Percentiles rank a stretch among this genome's conserved stretches.
These are phyloP conservation scores for Geotrichum cucujoidarum DNA, from an alignment of 1,139 yeast species.

Conservation along the genomic window DNA sequence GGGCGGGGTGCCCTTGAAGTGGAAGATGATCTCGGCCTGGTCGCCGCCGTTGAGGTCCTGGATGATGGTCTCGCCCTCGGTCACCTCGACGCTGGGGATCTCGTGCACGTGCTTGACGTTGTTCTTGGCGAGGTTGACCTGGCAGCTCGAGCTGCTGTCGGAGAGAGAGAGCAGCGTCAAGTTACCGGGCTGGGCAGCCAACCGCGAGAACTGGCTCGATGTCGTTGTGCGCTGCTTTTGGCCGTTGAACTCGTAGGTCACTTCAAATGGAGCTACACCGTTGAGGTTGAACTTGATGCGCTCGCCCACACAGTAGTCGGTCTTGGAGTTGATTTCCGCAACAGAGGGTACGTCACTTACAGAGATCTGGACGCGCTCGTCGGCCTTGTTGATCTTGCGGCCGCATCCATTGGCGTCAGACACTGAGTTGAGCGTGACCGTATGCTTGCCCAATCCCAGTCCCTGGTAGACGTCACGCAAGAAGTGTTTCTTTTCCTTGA, in stretches of 20 bases:
- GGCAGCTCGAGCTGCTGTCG: slow-evolving; percentile 75
- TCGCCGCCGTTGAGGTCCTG: slow-evolving; percentile 86
- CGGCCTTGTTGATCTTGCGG: slow-evolving; percentile 37
- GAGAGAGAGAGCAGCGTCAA: slow-evolving; percentile 62
- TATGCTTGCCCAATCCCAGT: slow-evolving; percentile 51
- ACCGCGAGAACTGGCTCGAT: slow-evolving; percentile 54
- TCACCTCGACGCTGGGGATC: slow-evolving; percentile 85
- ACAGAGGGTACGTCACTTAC: slow-evolving; percentile 77
- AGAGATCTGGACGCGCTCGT: slow-evolving; percentile 42
- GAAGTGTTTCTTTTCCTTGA: slow-evolving; percentile 35
- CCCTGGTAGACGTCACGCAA: slow-evolving; percentile 42
- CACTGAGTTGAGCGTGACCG: slow-evolving; percentile 52
- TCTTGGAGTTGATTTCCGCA: slow-evolving; percentile 39
- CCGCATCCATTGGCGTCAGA: slow-evolving; percentile 69
- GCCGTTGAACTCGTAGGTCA: slow-evolving; percentile 70
- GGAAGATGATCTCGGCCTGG: slow-evolving; percentile 45
- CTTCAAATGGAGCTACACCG: slow-evolving; percentile 75
- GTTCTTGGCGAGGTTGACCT: slow-evolving; percentile 49
- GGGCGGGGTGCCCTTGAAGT: slow-evolving; percentile 48
- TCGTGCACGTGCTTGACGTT: slow-evolving; percentile 51
- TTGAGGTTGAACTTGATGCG: slow-evolving; percentile 68
- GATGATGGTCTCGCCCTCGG: slow-evolving; percentile 68
- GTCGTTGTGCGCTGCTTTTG: slow-evolving; percentile 56
- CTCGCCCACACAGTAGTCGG: slow-evolving; percentile 85
- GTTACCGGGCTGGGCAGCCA: slow-evolving; percentile 77